Evolutionary conservation across 164 flowering plant species (phyloP).

Genomic region (Brasenia schreberi): DNA sequence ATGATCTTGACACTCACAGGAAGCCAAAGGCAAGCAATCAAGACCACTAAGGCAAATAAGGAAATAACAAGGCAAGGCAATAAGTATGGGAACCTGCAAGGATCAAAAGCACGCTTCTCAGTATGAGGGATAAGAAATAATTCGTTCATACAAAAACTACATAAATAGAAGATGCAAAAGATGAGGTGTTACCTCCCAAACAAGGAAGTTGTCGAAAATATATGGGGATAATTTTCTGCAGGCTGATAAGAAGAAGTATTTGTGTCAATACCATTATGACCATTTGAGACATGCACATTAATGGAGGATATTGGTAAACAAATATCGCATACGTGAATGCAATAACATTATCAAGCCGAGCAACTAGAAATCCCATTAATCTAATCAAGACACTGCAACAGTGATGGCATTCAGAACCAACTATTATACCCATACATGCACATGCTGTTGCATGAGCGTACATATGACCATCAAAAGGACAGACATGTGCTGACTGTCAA

Average conservation of each 20-base stretch:
- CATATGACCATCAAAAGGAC: too few relatives aligned
- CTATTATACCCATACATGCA: too few relatives aligned
- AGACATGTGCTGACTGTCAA: too few relatives aligned
- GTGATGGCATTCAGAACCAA: too few relatives aligned
- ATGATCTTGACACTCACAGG: conserved; percentile 4
- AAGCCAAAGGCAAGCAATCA: conserved; percentile 18
- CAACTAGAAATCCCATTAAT: too few relatives aligned
- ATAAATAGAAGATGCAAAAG: neutral
- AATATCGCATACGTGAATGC: too few relatives aligned
- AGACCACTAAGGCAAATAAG: conserved; percentile 21
- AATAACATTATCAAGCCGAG: too few relatives aligned
- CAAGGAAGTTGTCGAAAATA: conserved; percentile 6
- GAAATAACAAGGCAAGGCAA: conserved; percentile 53
- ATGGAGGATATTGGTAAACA: too few relatives aligned
- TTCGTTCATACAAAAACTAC: neutral
- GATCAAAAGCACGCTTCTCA: neutral
- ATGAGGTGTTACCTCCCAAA: conserved; percentile 11
- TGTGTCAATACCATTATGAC: too few relatives aligned
- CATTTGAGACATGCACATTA: too few relatives aligned
- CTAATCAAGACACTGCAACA: too few relatives aligned
- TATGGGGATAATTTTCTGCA: conserved; percentile 10
- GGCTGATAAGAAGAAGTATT: conserved; percentile 4
- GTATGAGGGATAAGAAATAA: neutral
- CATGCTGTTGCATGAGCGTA: too few relatives aligned
- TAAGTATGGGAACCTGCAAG: conserved; percentile 43